Percentiles rank a stretch among this genome's conserved stretches.
Evolutionary conservation across 2,329 filamentous ascomycete species (phyloP).

Genomic region (Nothopassalora personata): DNA sequence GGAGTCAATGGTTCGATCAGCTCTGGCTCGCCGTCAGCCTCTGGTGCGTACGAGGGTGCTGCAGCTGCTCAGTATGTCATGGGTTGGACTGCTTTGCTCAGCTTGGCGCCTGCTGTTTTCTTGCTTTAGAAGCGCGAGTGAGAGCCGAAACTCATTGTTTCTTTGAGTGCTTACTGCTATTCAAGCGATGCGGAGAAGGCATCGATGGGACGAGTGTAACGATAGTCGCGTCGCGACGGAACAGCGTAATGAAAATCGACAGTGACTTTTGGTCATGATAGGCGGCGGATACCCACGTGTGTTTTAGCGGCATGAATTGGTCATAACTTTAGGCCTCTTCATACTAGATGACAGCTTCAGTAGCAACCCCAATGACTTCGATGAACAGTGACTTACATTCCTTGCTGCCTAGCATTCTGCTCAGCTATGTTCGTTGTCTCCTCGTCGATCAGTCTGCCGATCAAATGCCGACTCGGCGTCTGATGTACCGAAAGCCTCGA

Average conservation of each 20-base stretch:
- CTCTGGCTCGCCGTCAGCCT: constrained; percentile 5
- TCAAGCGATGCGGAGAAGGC: not conserved
- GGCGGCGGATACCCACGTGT: not conserved
- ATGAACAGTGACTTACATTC: not conserved
- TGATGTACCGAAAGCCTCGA: not conserved
- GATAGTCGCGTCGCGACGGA: not conserved
- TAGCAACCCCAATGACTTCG: not conserved
- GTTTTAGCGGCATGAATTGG: not conserved
- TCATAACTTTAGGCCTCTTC: not conserved
- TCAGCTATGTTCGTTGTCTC: not conserved
- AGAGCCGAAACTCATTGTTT: not conserved
- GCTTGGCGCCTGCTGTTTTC: constrained; percentile 19
- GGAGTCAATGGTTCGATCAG: constrained; percentile 10
- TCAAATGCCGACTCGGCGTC: not conserved
- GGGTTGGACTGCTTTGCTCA: constrained; percentile 21
- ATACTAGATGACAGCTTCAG: not conserved
- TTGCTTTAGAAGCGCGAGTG: constrained; percentile 15
- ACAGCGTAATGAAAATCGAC: not conserved
- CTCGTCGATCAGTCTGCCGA: not conserved
- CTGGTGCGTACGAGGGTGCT: constrained; percentile 10
- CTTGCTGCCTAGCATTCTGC: not conserved
- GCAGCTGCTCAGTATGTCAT: constrained; percentile 12
- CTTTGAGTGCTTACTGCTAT: not conserved
- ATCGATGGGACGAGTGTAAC: not conserved
- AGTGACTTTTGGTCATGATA: not conserved